Percentiles rank a stretch among this genome's conserved stretches.
Conservation (phyloP, 2,329 filamentous ascomycete genomes). For the Calonectria pseudoreteaudii region DNA sequence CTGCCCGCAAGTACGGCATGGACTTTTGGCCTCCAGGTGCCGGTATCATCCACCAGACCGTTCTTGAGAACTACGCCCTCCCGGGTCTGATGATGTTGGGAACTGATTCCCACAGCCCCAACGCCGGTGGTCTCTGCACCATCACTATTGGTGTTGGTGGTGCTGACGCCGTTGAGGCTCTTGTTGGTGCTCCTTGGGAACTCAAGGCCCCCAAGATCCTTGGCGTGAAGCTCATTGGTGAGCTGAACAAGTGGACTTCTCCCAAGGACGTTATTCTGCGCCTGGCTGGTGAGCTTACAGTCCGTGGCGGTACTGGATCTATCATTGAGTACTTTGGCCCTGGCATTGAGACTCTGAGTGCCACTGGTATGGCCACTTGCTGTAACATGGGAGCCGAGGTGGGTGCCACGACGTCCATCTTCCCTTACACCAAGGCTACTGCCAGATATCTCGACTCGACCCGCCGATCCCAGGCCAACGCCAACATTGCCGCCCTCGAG, state of each 20-base stretch:
- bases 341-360: slow-evolving; percentile 88
- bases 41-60: slow-evolving; percentile 97
- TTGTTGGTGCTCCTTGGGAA: slow-evolving; percentile 98
- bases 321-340: slow-evolving; percentile 95
- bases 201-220: slow-evolving; percentile 93
- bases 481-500: slow-evolving; percentile 72
- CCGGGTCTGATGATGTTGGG: slow-evolving; percentile 99
- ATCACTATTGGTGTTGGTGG: slow-evolving; percentile 98
- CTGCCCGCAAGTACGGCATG: slow-evolving; percentile 90
- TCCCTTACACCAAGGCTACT: slow-evolving; percentile 90
- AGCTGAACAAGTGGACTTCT: slow-evolving; percentile 89
- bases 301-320: slow-evolving; percentile 92
- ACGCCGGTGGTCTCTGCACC: slow-evolving; percentile 92
- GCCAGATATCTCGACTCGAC: slow-evolving; percentile 89
- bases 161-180: slow-evolving; percentile 95
- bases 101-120: slow-evolving; percentile 97
- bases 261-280: slow-evolving; percentile 96
- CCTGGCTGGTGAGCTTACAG: slow-evolving; percentile 89
- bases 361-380: slow-evolving; percentile 92
- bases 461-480: slow-evolving; percentile 72
- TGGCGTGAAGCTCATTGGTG: slow-evolving; percentile 85
- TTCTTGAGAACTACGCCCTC: slow-evolving; percentile 97
- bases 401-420: slow-evolving; percentile 94
- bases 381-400: slow-evolving; percentile 94
- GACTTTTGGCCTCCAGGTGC: slow-evolving; percentile 96